phyloP scores from a whole-genome alignment of 345 rosid species.

The Salix udensis region DNA sequence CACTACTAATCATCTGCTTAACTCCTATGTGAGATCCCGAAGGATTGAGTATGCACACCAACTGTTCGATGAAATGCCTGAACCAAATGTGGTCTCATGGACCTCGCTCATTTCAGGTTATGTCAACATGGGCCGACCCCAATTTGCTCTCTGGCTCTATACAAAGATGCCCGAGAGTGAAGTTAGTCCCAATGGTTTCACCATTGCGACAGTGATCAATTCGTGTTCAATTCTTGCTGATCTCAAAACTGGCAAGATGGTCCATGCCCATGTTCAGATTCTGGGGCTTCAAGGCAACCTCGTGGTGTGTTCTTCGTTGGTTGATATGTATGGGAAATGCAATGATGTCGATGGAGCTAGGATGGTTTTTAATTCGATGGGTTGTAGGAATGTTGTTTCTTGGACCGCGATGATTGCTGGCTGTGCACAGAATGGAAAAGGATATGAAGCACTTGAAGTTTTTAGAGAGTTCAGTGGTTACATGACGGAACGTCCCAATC shows the following conservation, averaged over 20 bases:
- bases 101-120: conserved; percentile 63
- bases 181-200: conserved; percentile 59
- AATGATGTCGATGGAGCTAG: conserved; percentile 59
- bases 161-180: conserved; percentile 29
- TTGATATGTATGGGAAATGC: conserved; percentile 91
- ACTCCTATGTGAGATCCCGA: conserved; percentile 31
- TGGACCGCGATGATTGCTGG: conserved; percentile 78
- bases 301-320: conserved; percentile 69
- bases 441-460: conserved; percentile 54
- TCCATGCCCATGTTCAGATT: conserved; percentile 55
- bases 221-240: conserved; percentile 57
- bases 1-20: conserved; percentile 49
- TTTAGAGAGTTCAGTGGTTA: conserved; percentile 44
- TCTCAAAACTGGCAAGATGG: conserved; percentile 40
- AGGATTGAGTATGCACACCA: conserved; percentile 31
- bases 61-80: conserved; percentile 64
- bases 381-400: conserved; percentile 53
- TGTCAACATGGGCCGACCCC: conserved; percentile 31
- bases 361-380: conserved; percentile 62
- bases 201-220: conserved; percentile 50
- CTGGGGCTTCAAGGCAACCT: conserved; percentile 42
- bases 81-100: conserved; percentile 73
- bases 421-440: conserved; percentile 67
- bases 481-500: conserved; percentile 37
- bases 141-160: conserved; percentile 38